Conservation (phyloP, 192 early-diverging fungal species). For the Jimgerdemannia flammicorona region DNA sequence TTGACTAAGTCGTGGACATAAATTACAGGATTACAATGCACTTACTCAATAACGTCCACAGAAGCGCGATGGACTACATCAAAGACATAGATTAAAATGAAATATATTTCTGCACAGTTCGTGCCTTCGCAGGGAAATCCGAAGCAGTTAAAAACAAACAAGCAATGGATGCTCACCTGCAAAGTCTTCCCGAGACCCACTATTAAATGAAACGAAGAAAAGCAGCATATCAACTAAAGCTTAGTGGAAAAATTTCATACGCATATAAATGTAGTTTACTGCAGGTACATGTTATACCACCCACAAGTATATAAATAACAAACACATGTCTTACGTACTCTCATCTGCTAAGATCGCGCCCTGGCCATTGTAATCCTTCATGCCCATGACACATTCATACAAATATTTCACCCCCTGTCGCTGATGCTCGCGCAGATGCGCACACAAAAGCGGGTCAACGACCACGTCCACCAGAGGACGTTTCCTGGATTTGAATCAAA, state of each 20-base stretch:
- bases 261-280: not conserved
- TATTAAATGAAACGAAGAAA: not conserved
- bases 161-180: not conserved
- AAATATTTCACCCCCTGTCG: constrained; percentile 41
- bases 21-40: not conserved
- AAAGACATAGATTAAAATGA: not conserved
- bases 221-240: not conserved
- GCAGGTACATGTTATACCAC: not conserved
- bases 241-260: not conserved
- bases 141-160: not conserved
- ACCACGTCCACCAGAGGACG: constrained; percentile 41
- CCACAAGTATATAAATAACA: constrained; percentile 2
- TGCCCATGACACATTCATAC: constrained; percentile 47
- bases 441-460: constrained; percentile 41
- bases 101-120: too few species aligned
- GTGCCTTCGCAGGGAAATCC: too few species aligned
- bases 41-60: constrained; percentile 19
- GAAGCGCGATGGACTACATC: constrained; percentile 10
- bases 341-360: constrained; percentile 33
- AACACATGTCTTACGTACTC: constrained; percentile 26
- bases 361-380: constrained; percentile 38
- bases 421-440: constrained; percentile 44
- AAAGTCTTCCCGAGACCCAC: constrained; percentile 18
- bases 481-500: constrained; percentile 17
- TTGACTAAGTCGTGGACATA: not conserved